Conservation (phyloP, 768 basidiomycete genomes). For the Saitozyma sp. region DNA sequence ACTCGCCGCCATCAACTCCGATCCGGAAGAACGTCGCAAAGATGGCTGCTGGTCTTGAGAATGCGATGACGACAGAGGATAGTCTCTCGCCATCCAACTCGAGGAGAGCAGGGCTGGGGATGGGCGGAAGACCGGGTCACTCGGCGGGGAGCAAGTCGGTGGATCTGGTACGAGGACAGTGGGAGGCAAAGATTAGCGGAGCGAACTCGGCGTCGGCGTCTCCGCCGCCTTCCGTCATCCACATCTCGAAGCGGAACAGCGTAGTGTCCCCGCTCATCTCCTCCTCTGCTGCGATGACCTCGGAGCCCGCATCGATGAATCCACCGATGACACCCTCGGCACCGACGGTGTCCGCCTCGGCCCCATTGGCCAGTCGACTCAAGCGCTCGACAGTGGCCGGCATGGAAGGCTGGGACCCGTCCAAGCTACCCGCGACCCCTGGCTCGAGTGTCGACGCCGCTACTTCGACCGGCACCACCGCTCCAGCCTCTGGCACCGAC, state of each 20-base stretch:
- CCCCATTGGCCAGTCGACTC: not conserved
- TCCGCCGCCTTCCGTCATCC: not conserved
- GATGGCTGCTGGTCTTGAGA: conserved; percentile 26
- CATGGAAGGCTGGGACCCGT: not conserved
- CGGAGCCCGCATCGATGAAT: not conserved
- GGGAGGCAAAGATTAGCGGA: conserved; percentile 39
- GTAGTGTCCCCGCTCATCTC: conserved; percentile 5
- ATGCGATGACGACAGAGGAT: not conserved
- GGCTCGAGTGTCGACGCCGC: not conserved
- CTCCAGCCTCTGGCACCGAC: conserved; percentile 8
- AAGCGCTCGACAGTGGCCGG: not conserved
- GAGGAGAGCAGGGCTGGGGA: conserved; percentile 19
- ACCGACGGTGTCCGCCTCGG: not conserved
- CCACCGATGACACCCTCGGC: not conserved
- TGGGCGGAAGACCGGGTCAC: conserved; percentile 9
- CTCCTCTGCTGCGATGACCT: conserved; percentile 1
- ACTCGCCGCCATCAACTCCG: conserved; percentile 38
- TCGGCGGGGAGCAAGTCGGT: conserved; percentile 26
- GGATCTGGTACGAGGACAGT: conserved; percentile 38
- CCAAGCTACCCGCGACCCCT: not conserved
- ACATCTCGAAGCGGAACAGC: conserved; percentile 7
- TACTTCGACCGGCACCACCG: not conserved
- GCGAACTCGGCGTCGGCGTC: conserved; percentile 1
- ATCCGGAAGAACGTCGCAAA: conserved; percentile 30
- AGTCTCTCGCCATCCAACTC: not conserved